These are phyloP conservation scores for Exophiala lecanii-corni DNA, from an alignment of 2,329 filamentous ascomycete species.

Conservation along the genomic window DNA sequence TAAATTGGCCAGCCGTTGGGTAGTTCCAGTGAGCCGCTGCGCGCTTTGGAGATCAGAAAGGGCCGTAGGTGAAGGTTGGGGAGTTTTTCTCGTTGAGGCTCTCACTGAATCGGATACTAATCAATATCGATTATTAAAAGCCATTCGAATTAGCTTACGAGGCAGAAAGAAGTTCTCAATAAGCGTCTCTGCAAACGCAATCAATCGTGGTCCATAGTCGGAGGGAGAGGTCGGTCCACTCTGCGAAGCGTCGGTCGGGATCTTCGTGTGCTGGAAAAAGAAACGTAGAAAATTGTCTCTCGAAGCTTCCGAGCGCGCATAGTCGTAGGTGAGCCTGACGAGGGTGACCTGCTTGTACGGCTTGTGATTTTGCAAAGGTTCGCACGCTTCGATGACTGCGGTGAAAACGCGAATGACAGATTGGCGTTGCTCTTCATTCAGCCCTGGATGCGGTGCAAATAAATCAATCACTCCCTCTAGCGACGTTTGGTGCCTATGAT, in stretches of 20 bases:
- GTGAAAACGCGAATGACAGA: conserved; percentile 13
- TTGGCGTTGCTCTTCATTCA: conserved; percentile 12
- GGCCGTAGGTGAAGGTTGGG: conserved; percentile 15
- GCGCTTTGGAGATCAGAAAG: conserved; percentile 12
- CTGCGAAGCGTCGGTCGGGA: conserved; percentile 6
- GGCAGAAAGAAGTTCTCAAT: conserved; percentile 23
- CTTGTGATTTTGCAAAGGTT: conserved; percentile 20
- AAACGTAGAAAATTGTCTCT: conserved; percentile 14
- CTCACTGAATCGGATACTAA: conserved; percentile 14
- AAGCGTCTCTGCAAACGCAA: conserved; percentile 20
- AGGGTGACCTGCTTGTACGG: conserved; percentile 24
- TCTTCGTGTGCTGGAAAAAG: conserved; percentile 11
- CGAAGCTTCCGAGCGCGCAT: conserved; percentile 17
- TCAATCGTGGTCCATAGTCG: conserved; percentile 5
- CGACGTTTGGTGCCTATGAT: conserved; percentile 8
- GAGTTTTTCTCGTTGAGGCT: conserved; percentile 20
- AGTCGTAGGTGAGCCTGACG: conserved; percentile 23
- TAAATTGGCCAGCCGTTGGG: conserved; percentile 17
- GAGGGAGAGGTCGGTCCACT: conserved; percentile 1
- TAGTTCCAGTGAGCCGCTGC: conserved; percentile 13
- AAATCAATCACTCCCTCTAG: conserved; percentile 7
- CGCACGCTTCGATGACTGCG: conserved; percentile 20
- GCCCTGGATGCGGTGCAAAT: conserved; percentile 5
- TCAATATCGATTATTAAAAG: conserved; percentile 3
- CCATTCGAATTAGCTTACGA: conserved; percentile 11